Percentiles rank a stretch among this genome's conserved stretches.
Conservation (phyloP, 2,329 filamentous ascomycete genomes). For the Cladosporium cucumerinum region DNA sequence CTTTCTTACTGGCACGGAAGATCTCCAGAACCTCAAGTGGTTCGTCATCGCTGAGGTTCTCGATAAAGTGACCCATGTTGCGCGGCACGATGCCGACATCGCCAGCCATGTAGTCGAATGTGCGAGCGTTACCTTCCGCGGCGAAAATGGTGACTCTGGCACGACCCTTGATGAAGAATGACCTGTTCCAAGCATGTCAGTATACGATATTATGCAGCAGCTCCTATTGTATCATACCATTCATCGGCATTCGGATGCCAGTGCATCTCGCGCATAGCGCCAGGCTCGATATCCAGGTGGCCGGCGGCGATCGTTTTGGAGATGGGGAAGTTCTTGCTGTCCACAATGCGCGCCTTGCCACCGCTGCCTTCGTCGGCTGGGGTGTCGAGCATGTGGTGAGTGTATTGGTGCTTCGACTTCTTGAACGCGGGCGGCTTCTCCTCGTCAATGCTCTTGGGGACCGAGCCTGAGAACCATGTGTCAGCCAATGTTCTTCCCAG, state of each 20-base stretch:
- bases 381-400: slow-evolving; percentile 69
- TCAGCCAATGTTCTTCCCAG: neutral
- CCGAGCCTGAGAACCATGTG: slow-evolving; percentile 40
- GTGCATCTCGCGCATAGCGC: slow-evolving; percentile 74
- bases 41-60: slow-evolving; percentile 72
- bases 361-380: slow-evolving; percentile 63
- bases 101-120: slow-evolving; percentile 71
- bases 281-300: slow-evolving; percentile 67
- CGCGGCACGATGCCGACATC: slow-evolving; percentile 73
- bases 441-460: slow-evolving; percentile 61
- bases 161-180: slow-evolving; percentile 69
- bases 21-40: slow-evolving; percentile 73
- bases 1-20: slow-evolving; percentile 44
- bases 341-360: slow-evolving; percentile 69
- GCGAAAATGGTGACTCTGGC: slow-evolving; percentile 73
- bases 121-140: slow-evolving; percentile 64
- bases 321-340: slow-evolving; percentile 72
- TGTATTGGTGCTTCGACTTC: slow-evolving; percentile 66
- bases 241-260: slow-evolving; percentile 79
- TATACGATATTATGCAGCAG: neutral
- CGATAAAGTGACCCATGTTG: slow-evolving; percentile 78
- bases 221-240: slow-evolving; percentile 46
- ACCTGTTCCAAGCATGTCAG: slow-evolving; percentile 31
- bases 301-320: slow-evolving; percentile 71
- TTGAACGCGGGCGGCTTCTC: slow-evolving; percentile 64